A percentile compares a stretch with the other conserved stretches of the same genome.
phyloP scores from a whole-genome alignment of 331 rosid genomes.

The Phaseolus coccineus region DNA sequence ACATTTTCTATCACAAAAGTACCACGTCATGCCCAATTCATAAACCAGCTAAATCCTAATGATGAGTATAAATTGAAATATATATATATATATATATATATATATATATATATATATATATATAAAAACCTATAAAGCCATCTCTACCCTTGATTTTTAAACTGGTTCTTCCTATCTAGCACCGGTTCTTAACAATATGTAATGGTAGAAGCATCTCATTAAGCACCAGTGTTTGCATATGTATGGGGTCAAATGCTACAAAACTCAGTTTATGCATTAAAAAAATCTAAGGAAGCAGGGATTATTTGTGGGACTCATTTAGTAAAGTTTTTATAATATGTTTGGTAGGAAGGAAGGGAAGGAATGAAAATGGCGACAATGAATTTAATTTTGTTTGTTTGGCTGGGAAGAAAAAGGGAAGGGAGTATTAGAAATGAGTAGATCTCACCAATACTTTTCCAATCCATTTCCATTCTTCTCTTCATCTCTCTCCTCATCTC shows the following conservation, averaged over 20 bases:
- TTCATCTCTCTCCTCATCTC: no score
- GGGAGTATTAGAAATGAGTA: no score
- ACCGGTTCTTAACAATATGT: background rate
- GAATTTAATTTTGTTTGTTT: no score
- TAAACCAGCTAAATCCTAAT: background rate
- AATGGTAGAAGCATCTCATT: background rate
- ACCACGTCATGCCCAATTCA: background rate
- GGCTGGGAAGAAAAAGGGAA: no score
- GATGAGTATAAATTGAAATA: background rate
- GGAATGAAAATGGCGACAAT: no score
- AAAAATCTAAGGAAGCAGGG: background rate
- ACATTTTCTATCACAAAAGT: conserved; percentile 13
- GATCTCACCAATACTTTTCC: no score
- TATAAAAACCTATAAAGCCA: background rate
- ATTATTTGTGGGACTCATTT: background rate
- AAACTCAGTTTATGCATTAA: background rate
- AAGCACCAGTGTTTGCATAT: background rate
- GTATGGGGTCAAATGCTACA: background rate
- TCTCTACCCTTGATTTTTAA: background rate
- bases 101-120: background rate
- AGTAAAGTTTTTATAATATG: background rate
- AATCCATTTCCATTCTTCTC: no score
- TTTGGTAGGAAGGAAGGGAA: no score
- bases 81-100: background rate
- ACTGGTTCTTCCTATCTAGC: background rate